Evolutionary conservation across 441 rosid species (phyloP).

Genomic region (Melianthus villosus): DNA sequence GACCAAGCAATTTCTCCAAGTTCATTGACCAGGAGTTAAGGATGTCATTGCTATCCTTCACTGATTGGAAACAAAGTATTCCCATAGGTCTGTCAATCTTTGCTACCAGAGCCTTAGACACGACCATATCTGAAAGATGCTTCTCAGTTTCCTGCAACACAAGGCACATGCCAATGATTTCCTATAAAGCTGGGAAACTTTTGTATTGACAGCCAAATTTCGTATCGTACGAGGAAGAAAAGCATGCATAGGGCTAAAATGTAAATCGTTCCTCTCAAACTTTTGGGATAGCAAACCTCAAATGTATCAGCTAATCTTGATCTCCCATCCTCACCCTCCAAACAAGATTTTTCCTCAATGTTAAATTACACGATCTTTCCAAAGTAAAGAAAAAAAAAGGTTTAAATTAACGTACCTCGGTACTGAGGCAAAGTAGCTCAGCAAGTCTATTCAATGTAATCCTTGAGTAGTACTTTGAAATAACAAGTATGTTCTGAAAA

Average conservation of each 20-base stretch:
- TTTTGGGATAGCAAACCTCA: no score
- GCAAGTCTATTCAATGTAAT: constrained; percentile 78
- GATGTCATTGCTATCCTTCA: constrained; percentile 86
- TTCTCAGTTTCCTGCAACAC: constrained; percentile 96
- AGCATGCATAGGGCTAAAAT: no score
- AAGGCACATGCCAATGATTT: no score
- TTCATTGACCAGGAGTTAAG: constrained; percentile 83
- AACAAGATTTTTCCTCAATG: no score
- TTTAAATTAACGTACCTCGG: constrained; percentile 29
- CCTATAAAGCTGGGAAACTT: no score
- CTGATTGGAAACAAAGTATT: constrained; percentile 65
- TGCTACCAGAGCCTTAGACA: constrained; percentile 73
- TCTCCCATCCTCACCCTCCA: no score
- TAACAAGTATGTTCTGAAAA: constrained; percentile 87
- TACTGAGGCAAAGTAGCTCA: constrained; percentile 66
- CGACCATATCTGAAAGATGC: constrained; percentile 97
- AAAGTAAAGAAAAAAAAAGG: neutral
- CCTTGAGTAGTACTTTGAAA: constrained; percentile 84
- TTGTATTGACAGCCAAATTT: no score
- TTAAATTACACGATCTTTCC: no score
- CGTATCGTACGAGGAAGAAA: no score
- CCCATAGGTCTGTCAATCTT: constrained; percentile 91
- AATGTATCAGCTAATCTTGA: no score
- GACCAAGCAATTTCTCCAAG: constrained; percentile 94
- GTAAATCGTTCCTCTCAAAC: no score